Percentiles rank a stretch among this genome's conserved stretches.
These are phyloP conservation scores for Stephania yunnanensis DNA, from an alignment of 164 flowering plant genomes.

Conservation along the genomic window DNA sequence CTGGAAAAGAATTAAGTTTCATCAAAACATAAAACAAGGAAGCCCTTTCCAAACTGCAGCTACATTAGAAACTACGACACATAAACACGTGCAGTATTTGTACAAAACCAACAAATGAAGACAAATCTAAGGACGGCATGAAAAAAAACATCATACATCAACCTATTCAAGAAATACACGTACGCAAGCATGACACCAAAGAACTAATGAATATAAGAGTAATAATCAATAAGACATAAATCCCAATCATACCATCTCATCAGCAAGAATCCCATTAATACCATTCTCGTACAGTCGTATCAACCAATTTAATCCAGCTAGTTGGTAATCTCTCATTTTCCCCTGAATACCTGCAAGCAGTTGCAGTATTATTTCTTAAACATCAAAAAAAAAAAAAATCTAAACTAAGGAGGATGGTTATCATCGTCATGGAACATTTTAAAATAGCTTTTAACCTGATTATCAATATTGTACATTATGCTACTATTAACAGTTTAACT, in stretches of 20 bases:
- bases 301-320: conserved; percentile 98
- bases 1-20: conserved; percentile 30
- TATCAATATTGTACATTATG: too few species aligned
- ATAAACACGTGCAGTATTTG: not conserved
- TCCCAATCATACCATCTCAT: not conserved
- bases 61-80: not conserved
- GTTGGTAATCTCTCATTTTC: conserved; percentile 98
- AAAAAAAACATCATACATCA: not conserved
- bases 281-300: conserved; percentile 95
- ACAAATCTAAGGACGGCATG: not conserved
- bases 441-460: too few species aligned
- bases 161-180: not conserved
- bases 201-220: not conserved
- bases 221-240: not conserved
- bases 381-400: too few species aligned
- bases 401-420: too few species aligned
- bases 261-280: conserved; percentile 99
- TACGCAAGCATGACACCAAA: not conserved
- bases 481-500: not conserved
- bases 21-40: not conserved
- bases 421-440: too few species aligned
- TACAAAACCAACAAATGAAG: not conserved
- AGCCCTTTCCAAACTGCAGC: not conserved
- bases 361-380: conserved; percentile 2
- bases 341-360: conserved; percentile 82